Percentiles rank a stretch among this genome's conserved stretches.
These are phyloP conservation scores for Omphalotus guepiniiformis DNA, from an alignment of 768 basidiomycete species.

Conservation along the genomic window DNA sequence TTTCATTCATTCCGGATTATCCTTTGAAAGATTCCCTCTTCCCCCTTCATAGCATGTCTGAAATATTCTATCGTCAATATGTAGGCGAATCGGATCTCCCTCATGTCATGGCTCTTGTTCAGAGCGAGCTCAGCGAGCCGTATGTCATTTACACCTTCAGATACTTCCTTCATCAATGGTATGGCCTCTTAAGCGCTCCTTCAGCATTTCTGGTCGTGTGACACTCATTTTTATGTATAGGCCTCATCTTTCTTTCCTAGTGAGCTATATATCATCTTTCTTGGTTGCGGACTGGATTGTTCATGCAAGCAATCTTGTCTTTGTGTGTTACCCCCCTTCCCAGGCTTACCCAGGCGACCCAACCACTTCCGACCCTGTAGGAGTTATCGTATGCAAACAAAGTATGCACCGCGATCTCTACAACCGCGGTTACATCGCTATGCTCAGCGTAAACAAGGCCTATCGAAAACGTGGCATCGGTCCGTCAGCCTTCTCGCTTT, in stretches of 20 bases:
- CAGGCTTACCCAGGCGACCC: conserved; percentile 58
- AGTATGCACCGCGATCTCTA: conserved; percentile 72
- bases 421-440: conserved; percentile 95
- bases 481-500: conserved; percentile 41
- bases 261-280: too few species aligned
- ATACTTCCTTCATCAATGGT: conserved; percentile 97
- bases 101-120: conserved; percentile 82
- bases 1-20: too few species aligned
- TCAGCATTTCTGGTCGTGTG: conserved; percentile 25
- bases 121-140: conserved; percentile 91
- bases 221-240: conserved; percentile 37
- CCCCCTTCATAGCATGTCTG: conserved; percentile 20
- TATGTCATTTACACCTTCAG: conserved; percentile 96
- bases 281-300: too few species aligned
- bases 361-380: conserved; percentile 56
- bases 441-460: conserved; percentile 84
- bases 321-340: not conserved
- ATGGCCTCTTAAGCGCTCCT: conserved; percentile 24
- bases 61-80: conserved; percentile 69
- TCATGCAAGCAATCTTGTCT: not conserved
- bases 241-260: conserved; percentile 87
- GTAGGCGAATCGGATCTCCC: conserved; percentile 73
- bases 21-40: conserved; percentile 59
- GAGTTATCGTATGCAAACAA: conserved; percentile 97
- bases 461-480: conserved; percentile 93